Conservation (phyloP, 2,329 filamentous ascomycete genomes). For the Acrocalymma vagum region DNA sequence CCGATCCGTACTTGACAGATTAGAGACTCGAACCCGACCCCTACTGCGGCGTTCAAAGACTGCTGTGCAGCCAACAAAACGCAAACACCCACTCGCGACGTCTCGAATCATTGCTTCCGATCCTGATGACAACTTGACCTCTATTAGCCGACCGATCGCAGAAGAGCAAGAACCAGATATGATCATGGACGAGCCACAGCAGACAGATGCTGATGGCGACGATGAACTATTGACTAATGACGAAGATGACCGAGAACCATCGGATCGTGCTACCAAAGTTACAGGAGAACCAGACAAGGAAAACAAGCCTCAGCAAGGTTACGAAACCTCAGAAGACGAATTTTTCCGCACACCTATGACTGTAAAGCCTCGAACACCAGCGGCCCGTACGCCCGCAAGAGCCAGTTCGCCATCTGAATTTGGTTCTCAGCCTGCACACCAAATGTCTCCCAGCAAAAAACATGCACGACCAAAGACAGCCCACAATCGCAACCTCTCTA, state of each 20-base stretch:
- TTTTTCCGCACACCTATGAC: constrained; percentile 55
- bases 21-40: constrained; percentile 63
- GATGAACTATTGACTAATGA: constrained; percentile 86
- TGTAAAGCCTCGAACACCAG: constrained; percentile 35
- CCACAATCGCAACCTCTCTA: constrained; percentile 79
- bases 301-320: constrained; percentile 31
- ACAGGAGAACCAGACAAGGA: constrained; percentile 34
- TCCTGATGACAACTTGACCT: constrained; percentile 55
- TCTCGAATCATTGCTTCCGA: constrained; percentile 66
- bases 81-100: constrained; percentile 60
- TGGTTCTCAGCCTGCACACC: constrained; percentile 42
- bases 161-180: constrained; percentile 56
- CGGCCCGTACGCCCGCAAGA: constrained; percentile 26
- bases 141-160: constrained; percentile 45
- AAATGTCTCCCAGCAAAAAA: constrained; percentile 40
- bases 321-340: constrained; percentile 50
- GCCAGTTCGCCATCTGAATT: constrained; percentile 35
- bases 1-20: constrained; percentile 63
- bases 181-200: constrained; percentile 58
- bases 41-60: constrained; percentile 62
- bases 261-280: constrained; percentile 29
- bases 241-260: constrained; percentile 53
- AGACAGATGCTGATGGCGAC: constrained; percentile 87
- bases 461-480: constrained; percentile 34
- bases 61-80: constrained; percentile 33